These are phyloP conservation scores for Dioscorea dumetorum DNA, from an alignment of 106 monocot species.

Conservation along the genomic window DNA sequence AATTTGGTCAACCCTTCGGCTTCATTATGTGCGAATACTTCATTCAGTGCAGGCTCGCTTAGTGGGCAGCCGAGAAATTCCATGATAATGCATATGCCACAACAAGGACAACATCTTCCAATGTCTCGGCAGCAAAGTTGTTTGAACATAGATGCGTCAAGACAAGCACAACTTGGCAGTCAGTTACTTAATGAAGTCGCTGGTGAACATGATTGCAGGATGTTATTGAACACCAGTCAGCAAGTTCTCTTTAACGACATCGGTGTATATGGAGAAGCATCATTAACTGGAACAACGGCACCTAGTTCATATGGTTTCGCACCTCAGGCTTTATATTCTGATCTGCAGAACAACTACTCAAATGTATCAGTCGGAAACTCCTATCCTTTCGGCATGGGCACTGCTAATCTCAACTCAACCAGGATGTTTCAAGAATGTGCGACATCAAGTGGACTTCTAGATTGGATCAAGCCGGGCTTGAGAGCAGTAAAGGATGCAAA, in stretches of 20 bases:
- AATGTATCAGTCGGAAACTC: slow-evolving; percentile 6
- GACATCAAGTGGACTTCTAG: not conserved
- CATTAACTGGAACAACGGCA: not conserved
- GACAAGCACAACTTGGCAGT: slow-evolving; percentile 7
- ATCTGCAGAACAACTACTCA: slow-evolving; percentile 4
- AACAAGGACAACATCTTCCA: slow-evolving; percentile 17
- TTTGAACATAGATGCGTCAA: not conserved
- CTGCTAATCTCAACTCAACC: not conserved
- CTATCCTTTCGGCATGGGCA: slow-evolving; percentile 3
- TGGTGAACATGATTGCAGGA: slow-evolving; percentile 3
- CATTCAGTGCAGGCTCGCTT: slow-evolving; percentile 16
- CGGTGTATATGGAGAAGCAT: not conserved
- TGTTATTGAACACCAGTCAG: too few relatives aligned
- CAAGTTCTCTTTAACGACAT: slow-evolving; percentile 9
- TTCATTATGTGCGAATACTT: slow-evolving; percentile 3
- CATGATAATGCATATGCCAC: slow-evolving; percentile 16
- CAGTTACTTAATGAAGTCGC: slow-evolving; percentile 7
- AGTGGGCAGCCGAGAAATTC: slow-evolving; percentile 9
- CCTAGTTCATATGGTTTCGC: slow-evolving; percentile 5
- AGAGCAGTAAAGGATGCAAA: slow-evolving; percentile 2
- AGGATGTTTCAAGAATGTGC: slow-evolving; percentile 5
- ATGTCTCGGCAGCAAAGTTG: slow-evolving; percentile 8
- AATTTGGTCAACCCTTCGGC: slow-evolving; percentile 3
- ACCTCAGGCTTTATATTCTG: slow-evolving; percentile 10
- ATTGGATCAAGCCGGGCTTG: not conserved